Conservation (phyloP, 345 rosid species). For the Cardiospermum halicacabum region DNA sequence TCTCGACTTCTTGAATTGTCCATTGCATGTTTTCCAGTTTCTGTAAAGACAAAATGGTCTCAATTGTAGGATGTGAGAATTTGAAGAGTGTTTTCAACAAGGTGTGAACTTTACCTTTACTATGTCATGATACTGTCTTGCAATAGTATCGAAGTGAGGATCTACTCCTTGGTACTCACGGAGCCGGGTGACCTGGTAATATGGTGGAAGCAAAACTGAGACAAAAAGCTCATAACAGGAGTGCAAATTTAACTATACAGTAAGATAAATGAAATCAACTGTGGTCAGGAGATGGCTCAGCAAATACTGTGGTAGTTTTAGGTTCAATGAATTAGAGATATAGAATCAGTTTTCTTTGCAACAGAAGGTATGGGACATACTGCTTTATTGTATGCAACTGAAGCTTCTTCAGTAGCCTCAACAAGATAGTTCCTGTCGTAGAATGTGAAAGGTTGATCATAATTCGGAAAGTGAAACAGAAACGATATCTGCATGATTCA, state of each 20-base stretch:
- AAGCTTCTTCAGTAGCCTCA: conserved; percentile 95
- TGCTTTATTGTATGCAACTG: conserved; percentile 92
- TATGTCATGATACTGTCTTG: conserved; percentile 92
- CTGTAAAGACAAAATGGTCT: conserved; percentile 36
- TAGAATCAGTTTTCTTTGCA: background rate
- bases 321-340: background rate
- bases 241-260: background rate
- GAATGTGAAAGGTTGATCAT: conserved; percentile 1
- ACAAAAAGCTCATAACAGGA: background rate
- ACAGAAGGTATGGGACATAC: conserved; percentile 39
- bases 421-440: conserved; percentile 72
- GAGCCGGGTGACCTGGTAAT: conserved; percentile 76
- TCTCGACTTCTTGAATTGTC: conserved; percentile 92
- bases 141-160: conserved; percentile 88
- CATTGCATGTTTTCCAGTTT: conserved; percentile 94
- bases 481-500: background rate
- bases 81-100: background rate
- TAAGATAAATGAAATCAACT: background rate
- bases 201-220: conserved; percentile 5
- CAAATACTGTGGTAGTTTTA: background rate
- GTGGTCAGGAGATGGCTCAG: background rate
- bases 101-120: conserved; percentile 51
- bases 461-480: background rate
- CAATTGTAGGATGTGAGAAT: conserved; percentile 6
- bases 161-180: conserved; percentile 98